These are phyloP conservation scores for Penicillium waksmanii DNA, from an alignment of 495 filamentous ascomycete genomes.

Conservation along the genomic window DNA sequence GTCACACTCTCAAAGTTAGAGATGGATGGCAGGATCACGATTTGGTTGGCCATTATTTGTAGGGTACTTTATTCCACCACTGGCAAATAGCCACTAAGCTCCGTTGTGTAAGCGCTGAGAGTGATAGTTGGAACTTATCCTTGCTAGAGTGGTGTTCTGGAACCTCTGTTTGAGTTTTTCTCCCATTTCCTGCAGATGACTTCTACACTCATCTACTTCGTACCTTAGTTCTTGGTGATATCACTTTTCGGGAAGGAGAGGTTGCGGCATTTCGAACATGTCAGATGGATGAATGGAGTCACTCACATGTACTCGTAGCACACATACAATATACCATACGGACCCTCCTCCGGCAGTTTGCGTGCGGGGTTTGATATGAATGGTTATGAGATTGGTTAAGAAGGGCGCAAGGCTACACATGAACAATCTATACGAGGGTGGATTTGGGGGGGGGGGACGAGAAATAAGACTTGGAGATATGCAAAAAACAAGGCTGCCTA, in stretches of 20 bases:
- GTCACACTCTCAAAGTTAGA: conserved; percentile 10
- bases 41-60: conserved; percentile 7
- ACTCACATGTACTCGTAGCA: neutral
- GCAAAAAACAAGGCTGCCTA: neutral
- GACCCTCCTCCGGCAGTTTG: neutral
- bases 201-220: neutral
- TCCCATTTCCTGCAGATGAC: conserved; percentile 1
- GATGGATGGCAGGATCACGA: neutral
- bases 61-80: neutral
- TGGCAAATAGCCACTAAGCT: neutral
- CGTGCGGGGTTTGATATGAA: neutral
- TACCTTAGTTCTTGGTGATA: neutral
- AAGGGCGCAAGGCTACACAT: too few species aligned
- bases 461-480: neutral
- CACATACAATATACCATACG: neutral
- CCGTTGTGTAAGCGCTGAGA: neutral
- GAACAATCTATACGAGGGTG: too few species aligned
- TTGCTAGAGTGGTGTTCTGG: neutral
- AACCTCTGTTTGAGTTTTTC: neutral
- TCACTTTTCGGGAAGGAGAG: neutral
- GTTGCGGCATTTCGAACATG: neutral
- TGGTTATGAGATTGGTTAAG: neutral
- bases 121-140: neutral
- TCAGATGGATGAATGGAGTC: neutral
- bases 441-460: too few species aligned